Base-by-base conservation (phyloP, 2,329 filamentous ascomycete genomes). In the Colletotrichum plurivorum region DNA sequence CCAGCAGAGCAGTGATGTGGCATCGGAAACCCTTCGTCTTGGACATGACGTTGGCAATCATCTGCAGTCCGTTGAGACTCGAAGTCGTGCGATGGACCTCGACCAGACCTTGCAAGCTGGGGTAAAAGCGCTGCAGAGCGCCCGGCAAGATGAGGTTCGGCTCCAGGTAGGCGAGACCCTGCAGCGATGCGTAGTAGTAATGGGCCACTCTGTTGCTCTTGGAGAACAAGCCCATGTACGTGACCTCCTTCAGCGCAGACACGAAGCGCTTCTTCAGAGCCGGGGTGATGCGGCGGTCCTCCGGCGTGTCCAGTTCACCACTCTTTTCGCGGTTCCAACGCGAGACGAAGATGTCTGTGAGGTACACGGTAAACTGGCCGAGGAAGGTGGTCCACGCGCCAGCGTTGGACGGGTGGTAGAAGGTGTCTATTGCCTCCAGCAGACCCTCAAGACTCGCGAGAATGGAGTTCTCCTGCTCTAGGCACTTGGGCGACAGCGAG, bases 321-420 rank as follows among this genome's bases (percentile, higher is more conserved):
- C 90, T 97, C 77, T 93, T 92, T 81, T 99, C 96, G 60, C 95
- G 90, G 77, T 99, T 98, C 95, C 95, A 99, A 60, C 96, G 91
- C 82, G 97, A 96, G 51, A 99, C 94, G 79, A 99, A 99, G 75
- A 97, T 95, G 78, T 99, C 96, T 2, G 95, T 92, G 6, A 99
- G 85, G 79, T 97, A 97, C 78, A 95, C 95, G 5, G 96, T 93
- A 62, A 99, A 86, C 79, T 98, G 95, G 3, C 94, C 92, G 51
- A 99, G 84, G 72, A 95, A 93, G 75, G 90, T 94, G 1, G 95
- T 97, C 96, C 96, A 99, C 15, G 85, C 85, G 15, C 96, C 96
- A 60, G 95, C 93, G 79, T 99, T 99, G 2, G 96, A 99, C 2
- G 96, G 96, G 76, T 99, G 96, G 85, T 98, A 99, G 80, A 99